Evolutionary conservation across 495 filamentous ascomycete species (phyloP).

Genomic region (Lepidopterella palustris): DNA sequence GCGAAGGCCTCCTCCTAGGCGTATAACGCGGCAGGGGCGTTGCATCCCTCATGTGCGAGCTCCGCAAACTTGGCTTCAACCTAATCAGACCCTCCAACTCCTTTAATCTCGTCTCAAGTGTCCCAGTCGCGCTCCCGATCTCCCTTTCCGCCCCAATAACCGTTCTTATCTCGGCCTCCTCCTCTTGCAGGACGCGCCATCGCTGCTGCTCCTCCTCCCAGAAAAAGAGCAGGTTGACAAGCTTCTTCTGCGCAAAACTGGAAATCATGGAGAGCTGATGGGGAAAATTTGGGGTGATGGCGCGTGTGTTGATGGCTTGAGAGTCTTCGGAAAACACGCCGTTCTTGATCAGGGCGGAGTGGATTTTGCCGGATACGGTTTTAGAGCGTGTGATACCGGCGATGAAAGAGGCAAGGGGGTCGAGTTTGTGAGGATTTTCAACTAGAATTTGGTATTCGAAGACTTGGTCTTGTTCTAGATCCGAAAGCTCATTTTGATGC

Average conservation of each 20-base stretch:
- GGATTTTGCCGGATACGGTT: constrained; percentile 17
- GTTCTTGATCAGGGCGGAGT: constrained; percentile 27
- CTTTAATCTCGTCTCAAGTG: constrained; percentile 4
- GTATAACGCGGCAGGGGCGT: constrained; percentile 1
- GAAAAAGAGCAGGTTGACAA: constrained; percentile 34
- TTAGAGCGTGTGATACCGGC: constrained; percentile 21
- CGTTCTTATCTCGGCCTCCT: constrained; percentile 15
- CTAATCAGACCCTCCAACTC: constrained; percentile 14
- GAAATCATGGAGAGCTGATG: constrained; percentile 27
- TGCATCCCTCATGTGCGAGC: background rate
- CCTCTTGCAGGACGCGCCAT: constrained; percentile 31
- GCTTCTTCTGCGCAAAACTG: constrained; percentile 30
- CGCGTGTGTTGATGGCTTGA: constrained; percentile 20
- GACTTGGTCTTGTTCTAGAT: constrained; percentile 26
- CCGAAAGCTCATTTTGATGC: constrained; percentile 17
- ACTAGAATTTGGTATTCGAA: constrained; percentile 27
- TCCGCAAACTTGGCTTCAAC: constrained; percentile 12
- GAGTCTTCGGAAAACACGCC: constrained; percentile 17
- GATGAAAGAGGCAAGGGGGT: constrained; percentile 20
- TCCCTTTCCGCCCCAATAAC: constrained; percentile 8
- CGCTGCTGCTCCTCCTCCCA: constrained; percentile 36
- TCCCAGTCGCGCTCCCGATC: background rate
- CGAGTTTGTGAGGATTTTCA: constrained; percentile 24
- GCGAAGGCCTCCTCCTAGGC: no score
- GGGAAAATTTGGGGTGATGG: constrained; percentile 27